phyloP scores from a whole-genome alignment of 768 basidiomycete genomes.

The Suillus subaureus region DNA sequence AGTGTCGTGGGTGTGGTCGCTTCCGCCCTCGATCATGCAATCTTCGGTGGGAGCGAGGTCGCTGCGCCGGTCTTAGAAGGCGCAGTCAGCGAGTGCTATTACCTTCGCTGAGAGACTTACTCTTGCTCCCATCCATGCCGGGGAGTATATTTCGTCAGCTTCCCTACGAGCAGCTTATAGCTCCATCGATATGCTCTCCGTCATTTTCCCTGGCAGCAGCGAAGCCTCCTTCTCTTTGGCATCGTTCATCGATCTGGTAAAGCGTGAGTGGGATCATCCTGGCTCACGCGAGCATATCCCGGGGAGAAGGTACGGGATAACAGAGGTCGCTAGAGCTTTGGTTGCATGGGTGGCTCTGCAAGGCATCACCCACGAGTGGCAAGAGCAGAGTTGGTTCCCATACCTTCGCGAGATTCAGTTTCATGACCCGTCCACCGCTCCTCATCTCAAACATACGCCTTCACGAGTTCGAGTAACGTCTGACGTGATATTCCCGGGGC shows the following conservation, averaged over 20 bases:
- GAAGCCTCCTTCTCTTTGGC: constrained; percentile 83
- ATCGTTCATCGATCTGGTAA: constrained; percentile 79
- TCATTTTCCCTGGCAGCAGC: constrained; percentile 72
- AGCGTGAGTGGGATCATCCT: constrained; percentile 70
- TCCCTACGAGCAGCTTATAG: constrained; percentile 74
- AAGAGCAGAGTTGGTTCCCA: constrained; percentile 70
- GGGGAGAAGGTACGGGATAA: constrained; percentile 60
- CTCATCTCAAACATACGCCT: constrained; percentile 32
- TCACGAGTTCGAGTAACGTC: constrained; percentile 76
- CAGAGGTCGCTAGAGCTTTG: constrained; percentile 68
- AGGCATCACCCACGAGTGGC: constrained; percentile 79
- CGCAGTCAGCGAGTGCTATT: constrained; percentile 61
- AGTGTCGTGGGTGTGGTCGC: constrained; percentile 61
- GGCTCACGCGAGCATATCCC: constrained; percentile 55
- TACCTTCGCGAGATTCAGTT: constrained; percentile 68
- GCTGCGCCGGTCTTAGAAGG: constrained; percentile 59
- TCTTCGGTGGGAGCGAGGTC: constrained; percentile 63
- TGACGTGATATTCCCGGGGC: constrained; percentile 68
- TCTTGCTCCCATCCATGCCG: constrained; percentile 72
- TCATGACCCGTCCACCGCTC: constrained; percentile 43
- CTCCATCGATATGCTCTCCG: constrained; percentile 72
- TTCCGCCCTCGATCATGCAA: constrained; percentile 60
- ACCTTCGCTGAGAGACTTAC: constrained; percentile 71
- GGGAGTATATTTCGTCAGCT: constrained; percentile 76
- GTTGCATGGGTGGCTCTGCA: constrained; percentile 83